phyloP scores from a whole-genome alignment of 768 basidiomycete genomes.

The Mycena rosella region DNA sequence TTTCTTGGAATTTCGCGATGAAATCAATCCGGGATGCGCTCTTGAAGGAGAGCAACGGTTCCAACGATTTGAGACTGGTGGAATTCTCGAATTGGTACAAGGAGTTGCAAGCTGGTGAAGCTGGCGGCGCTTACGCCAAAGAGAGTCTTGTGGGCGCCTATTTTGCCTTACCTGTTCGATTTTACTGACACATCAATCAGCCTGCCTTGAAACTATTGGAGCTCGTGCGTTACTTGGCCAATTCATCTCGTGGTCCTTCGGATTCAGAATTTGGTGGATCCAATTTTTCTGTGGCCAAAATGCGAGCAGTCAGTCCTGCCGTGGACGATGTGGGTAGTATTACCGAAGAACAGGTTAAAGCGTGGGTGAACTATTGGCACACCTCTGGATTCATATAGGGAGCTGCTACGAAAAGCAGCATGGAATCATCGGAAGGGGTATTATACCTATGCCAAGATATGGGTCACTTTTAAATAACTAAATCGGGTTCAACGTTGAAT shows the following conservation, averaged over 20 bases:
- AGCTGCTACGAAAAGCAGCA: no score
- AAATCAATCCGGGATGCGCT: conserved; percentile 26
- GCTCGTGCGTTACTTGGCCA: conserved; percentile 45
- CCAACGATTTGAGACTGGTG: conserved; percentile 22
- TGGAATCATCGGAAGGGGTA: no score
- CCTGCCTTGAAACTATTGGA: conserved; percentile 53
- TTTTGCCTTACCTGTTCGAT: neutral
- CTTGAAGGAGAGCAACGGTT: conserved; percentile 1
- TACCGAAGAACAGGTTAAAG: neutral
- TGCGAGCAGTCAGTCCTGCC: conserved; percentile 2
- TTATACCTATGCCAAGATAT: no score
- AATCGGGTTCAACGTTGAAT: no score
- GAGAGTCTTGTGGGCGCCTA: neutral
- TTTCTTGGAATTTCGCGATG: conserved; percentile 46
- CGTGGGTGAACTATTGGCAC: neutral
- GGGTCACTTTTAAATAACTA: no score
- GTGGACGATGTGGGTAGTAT: neutral
- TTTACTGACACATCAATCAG: conserved; percentile 33
- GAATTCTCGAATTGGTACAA: conserved; percentile 41
- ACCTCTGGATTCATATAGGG: neutral
- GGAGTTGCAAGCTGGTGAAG: conserved; percentile 24
- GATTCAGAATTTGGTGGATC: conserved; percentile 41
- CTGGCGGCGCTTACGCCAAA: conserved; percentile 20
- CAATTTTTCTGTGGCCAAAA: conserved; percentile 45
- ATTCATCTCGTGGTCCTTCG: neutral